A percentile compares a stretch with the other conserved stretches of the same genome.
Evolutionary conservation across 169 alveolate genomes (phyloP).

Genomic region (Babesia gibsoni): DNA sequence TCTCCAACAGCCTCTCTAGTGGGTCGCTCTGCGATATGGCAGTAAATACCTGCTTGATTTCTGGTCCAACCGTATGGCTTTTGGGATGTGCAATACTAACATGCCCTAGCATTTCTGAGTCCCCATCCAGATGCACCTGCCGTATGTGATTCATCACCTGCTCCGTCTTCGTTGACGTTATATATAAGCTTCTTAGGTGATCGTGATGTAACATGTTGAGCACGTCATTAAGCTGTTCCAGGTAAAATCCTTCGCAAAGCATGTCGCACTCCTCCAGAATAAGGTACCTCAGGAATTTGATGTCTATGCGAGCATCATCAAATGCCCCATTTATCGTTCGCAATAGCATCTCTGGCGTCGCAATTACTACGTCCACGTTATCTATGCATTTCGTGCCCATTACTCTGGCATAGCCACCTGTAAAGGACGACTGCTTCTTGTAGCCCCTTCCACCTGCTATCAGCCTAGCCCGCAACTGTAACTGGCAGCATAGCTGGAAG

Average conservation of each 20-base stretch:
- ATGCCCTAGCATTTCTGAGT: slow-evolving; percentile 6
- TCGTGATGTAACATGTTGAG: slow-evolving; percentile 21
- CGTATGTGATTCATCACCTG: slow-evolving; percentile 26
- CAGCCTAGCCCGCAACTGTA: slow-evolving; percentile 31
- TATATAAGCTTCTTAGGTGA: slow-evolving; percentile 16
- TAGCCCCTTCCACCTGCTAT: slow-evolving; percentile 61
- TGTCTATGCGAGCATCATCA: slow-evolving; percentile 33
- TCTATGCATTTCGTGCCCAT: neutral
- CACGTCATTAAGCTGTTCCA: slow-evolving; percentile 43
- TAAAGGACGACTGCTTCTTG: slow-evolving; percentile 21
- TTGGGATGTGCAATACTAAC: slow-evolving; percentile 7
- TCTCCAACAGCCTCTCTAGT: slow-evolving; percentile 39
- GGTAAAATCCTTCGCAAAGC: slow-evolving; percentile 51
- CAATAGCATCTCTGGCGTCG: slow-evolving; percentile 63
- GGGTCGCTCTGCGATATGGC: slow-evolving; percentile 42
- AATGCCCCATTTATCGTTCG: slow-evolving; percentile 31
- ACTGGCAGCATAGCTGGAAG: slow-evolving; percentile 9
- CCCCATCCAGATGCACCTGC: slow-evolving; percentile 20
- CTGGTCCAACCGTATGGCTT: slow-evolving; percentile 9
- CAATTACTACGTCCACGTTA: slow-evolving; percentile 41
- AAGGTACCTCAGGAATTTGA: slow-evolving; percentile 19
- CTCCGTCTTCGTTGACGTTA: slow-evolving; percentile 38
- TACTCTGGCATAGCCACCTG: slow-evolving; percentile 6
- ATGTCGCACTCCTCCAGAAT: slow-evolving; percentile 56
- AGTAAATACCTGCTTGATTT: slow-evolving; percentile 35